Conservation (phyloP, 1,284 basidiomycete genomes). For the Coniophora puteana region DNA sequence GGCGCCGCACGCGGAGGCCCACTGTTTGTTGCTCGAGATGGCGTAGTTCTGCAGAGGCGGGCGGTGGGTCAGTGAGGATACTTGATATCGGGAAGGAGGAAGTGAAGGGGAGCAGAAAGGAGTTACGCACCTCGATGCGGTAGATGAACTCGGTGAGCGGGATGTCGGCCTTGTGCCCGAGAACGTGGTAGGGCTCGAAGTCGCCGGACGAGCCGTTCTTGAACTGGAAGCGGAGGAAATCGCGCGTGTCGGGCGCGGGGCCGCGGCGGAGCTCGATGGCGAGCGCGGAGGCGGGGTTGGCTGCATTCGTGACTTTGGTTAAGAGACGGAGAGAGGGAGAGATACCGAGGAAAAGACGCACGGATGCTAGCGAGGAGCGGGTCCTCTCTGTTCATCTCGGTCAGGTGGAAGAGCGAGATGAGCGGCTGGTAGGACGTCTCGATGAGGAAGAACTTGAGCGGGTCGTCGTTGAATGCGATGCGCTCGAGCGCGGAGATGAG, state of each 20-base stretch:
- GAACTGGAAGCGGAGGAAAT: conserved; percentile 82
- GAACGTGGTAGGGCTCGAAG: conserved; percentile 63
- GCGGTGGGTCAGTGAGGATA: not conserved
- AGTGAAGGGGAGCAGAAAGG: too few relatives aligned
- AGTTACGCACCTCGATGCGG: conserved; percentile 56
- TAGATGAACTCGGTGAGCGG: conserved; percentile 77
- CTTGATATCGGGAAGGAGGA: too few relatives aligned
- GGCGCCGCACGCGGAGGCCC: conserved; percentile 52
- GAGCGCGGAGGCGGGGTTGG: conserved; percentile 75
- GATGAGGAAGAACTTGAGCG: conserved; percentile 72
- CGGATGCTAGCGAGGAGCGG: conserved; percentile 64
- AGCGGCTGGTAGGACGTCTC: conserved; percentile 87
- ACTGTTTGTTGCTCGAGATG: conserved; percentile 59
- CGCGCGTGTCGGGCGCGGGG: conserved; percentile 67
- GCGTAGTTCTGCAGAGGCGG: conserved; percentile 40
- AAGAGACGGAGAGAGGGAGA: not conserved
- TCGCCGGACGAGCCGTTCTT: conserved; percentile 71
- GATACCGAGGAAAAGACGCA: too few relatives aligned
- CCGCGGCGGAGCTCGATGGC: conserved; percentile 77
- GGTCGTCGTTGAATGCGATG: conserved; percentile 74
- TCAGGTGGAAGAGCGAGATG: conserved; percentile 82
- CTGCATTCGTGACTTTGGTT: conserved; percentile 31
- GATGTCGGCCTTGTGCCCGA: conserved; percentile 66
- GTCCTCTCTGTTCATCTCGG: conserved; percentile 52
- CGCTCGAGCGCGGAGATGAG: conserved; percentile 68